Base-by-base conservation (phyloP, 2,329 filamentous ascomycete species). In the Aspergillus calidoustus region DNA sequence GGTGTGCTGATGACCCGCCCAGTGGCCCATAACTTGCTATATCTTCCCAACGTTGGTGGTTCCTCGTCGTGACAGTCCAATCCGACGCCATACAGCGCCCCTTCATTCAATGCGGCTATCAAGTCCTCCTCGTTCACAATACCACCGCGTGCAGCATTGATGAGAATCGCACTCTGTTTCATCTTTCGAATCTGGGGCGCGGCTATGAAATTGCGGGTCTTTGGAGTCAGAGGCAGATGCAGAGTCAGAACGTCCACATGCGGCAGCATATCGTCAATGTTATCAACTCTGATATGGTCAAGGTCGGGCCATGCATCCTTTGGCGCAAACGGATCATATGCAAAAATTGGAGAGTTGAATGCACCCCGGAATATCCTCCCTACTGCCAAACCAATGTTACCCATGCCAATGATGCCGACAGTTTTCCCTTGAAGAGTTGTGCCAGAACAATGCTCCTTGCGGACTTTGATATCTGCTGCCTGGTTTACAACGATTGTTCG, bases 11-110 rank as follows among this genome's bases (percentile, higher is more conserved):
- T 38, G 9, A 11, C 31, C 9, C 15, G 9, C 9, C 15, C 15
- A 8, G 15, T 11, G 2, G 9, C 31, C 3, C 3, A 38, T 11
- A 38, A 38, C 31, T 13, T 13, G 6, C 31, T 8, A 38, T 38
- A 38, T 13, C 9, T 13, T 3, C 15, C 31, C 6, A 38, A 13
- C 9, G 31, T 38, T 11, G 31, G 31, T 0, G 82, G 82, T 63
- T 84, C 83, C 19, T 80, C 72, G 53, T 60, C 61, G 44, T 83
- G 81, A 0, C 83, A 82, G 63, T 85, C 83, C 43, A 84, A 63
- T 0, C 82, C 82, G 1, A 79, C 81, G 4, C 81, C 66, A 0
- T 72, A 69, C 1, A 84, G 64, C 56, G 82, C 81, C 0, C 81
- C 80, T 7, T 68, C 75, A 54, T 81, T 75, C 5, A 84, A 64